These are phyloP conservation scores for Sporisorium iseilematis-ciliati DNA, from an alignment of 1,284 basidiomycete species.

Conservation along the genomic window DNA sequence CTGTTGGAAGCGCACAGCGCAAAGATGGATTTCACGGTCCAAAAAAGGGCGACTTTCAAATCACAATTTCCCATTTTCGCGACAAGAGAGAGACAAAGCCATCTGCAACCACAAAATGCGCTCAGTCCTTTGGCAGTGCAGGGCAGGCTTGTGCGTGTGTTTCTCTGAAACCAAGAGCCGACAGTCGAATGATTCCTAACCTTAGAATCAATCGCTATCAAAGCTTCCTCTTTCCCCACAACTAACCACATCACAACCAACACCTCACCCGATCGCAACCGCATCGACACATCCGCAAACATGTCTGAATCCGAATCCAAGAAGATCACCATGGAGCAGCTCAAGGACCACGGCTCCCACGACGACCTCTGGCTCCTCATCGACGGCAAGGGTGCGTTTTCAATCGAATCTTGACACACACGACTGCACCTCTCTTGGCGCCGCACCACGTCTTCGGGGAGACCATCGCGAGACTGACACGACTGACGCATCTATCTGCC, in stretches of 20 bases:
- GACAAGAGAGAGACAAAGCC: no score
- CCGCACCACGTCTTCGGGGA: background rate
- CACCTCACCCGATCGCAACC: background rate
- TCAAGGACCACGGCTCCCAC: slow-evolving; percentile 63
- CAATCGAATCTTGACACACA: background rate
- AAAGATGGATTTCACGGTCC: slow-evolving; percentile 11
- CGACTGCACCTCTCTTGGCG: background rate
- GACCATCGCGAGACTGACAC: no score
- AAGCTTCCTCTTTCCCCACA: background rate
- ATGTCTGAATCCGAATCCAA: slow-evolving; percentile 36
- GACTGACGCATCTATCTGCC: slow-evolving; percentile 9
- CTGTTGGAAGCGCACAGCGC: slow-evolving; percentile 1
- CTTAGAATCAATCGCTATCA: slow-evolving; percentile 1
- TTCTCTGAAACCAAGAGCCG: slow-evolving; percentile 3
- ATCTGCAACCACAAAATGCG: no score
- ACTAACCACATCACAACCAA: background rate
- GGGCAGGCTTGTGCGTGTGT: no score
- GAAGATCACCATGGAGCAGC: slow-evolving; percentile 66
- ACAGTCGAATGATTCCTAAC: background rate
- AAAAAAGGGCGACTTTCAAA: slow-evolving; percentile 3
- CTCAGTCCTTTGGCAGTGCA: no score
- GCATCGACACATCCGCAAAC: slow-evolving; percentile 4
- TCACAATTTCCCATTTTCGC: background rate
- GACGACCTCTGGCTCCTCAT: slow-evolving; percentile 69
- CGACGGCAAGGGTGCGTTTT: slow-evolving; percentile 63